These are phyloP conservation scores for Crithidia expoeki DNA, from an alignment of 208 protist species.

Conservation along the genomic window DNA sequence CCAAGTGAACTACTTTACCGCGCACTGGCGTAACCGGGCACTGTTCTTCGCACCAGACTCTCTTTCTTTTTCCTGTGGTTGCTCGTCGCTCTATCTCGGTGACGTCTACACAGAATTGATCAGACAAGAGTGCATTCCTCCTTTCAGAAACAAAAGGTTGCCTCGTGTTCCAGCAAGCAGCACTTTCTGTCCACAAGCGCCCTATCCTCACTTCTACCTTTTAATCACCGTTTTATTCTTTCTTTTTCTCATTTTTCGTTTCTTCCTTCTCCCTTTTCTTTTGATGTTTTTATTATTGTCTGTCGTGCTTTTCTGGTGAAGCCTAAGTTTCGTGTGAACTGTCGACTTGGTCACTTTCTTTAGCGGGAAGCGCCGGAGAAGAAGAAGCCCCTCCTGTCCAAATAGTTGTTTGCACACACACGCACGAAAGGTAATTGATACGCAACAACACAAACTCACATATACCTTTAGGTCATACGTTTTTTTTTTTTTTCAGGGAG, in stretches of 20 bases:
- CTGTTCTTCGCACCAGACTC: too few relatives aligned
- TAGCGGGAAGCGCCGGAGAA: neutral
- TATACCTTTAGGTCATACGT: neutral
- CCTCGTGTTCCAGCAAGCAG: neutral
- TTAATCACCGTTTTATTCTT: neutral
- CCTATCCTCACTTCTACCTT: neutral
- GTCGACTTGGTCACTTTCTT: constrained; percentile 1
- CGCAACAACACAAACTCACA: constrained; percentile 3
- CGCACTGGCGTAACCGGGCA: too few relatives aligned
- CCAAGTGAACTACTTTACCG: too few relatives aligned
- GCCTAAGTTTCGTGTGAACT: neutral
- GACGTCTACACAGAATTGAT: neutral
- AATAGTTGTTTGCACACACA: constrained; percentile 6
- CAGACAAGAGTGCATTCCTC: neutral
- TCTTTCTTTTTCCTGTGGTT: neutral
- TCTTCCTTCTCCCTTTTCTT: neutral
- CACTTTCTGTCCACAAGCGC: neutral
- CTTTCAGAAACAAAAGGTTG: neutral
- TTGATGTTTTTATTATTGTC: constrained; percentile 1
- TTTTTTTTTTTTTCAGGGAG: neutral
- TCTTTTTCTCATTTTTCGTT: neutral
- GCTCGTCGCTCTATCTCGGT: neutral
- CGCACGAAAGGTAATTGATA: neutral
- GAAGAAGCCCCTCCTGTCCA: neutral
- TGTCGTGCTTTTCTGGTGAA: neutral